Conservation (phyloP, 1,284 basidiomycete genomes). For the Pseudozyma sp. region DNA sequence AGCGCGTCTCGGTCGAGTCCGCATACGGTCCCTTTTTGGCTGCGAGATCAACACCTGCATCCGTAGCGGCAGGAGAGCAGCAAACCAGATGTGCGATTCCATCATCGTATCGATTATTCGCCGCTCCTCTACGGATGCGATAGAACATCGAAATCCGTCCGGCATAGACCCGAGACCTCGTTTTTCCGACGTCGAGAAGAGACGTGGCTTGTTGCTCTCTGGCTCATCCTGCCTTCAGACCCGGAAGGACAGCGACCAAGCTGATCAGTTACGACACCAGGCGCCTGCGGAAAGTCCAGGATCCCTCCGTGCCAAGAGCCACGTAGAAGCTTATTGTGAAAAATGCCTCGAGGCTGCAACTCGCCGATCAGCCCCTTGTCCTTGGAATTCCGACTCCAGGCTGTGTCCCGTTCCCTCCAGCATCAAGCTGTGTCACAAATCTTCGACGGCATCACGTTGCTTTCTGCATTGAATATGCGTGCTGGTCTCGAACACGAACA, state of each 20-base stretch:
- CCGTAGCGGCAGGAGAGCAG: neutral
- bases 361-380: constrained; percentile 23
- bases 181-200: too few relatives aligned
- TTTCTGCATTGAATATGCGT: too few relatives aligned
- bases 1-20: constrained; percentile 31
- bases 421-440: too few relatives aligned
- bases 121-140: neutral
- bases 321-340: neutral
- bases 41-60: constrained; percentile 13
- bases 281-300: too few relatives aligned
- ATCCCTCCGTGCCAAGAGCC: too few relatives aligned
- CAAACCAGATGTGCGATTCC: constrained; percentile 22
- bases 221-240: too few relatives aligned
- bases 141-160: neutral
- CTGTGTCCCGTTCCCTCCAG: constrained; percentile 2
- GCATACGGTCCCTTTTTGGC: constrained; percentile 8
- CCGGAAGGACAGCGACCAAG: too few relatives aligned
- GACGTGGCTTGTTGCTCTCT: neutral
- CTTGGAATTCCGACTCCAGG: constrained; percentile 33
- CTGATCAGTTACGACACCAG: too few relatives aligned
- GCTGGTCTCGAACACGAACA: too few relatives aligned
- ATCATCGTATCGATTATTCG: constrained; percentile 12
- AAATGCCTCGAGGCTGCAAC: constrained; percentile 5
- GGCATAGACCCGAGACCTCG: neutral
- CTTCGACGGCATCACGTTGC: too few relatives aligned